Evolutionary conservation across 352 stramenopile species (phyloP).

Genomic region (Globisporangium uncinulatum): DNA sequence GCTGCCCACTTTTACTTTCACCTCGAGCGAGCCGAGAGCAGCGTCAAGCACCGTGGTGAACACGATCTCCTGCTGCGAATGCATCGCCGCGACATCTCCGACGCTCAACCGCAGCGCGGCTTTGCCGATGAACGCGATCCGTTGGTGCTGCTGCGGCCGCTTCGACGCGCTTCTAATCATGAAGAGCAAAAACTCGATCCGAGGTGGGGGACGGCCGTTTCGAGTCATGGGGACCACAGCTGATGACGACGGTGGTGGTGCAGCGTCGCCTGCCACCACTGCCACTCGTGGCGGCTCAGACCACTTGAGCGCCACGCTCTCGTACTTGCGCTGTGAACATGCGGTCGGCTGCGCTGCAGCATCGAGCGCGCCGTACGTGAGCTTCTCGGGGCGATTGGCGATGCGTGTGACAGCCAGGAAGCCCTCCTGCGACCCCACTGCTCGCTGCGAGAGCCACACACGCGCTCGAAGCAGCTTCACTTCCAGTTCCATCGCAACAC

Average conservation of each 20-base stretch:
- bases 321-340: constrained; percentile 8
- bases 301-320: constrained; percentile 24
- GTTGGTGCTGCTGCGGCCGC: constrained; percentile 1
- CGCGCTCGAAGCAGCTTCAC: constrained; percentile 27
- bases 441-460: constrained; percentile 32
- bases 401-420: constrained; percentile 30
- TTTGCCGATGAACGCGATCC: constrained; percentile 29
- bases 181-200: constrained; percentile 35
- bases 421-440: constrained; percentile 22
- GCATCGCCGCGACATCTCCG: constrained; percentile 34
- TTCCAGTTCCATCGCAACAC: constrained; percentile 15
- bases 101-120: constrained; percentile 23
- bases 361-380: constrained; percentile 24
- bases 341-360: constrained; percentile 1
- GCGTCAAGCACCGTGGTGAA: constrained; percentile 31
- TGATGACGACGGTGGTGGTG: not conserved
- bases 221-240: not conserved
- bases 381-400: constrained; percentile 12
- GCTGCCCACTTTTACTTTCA: constrained; percentile 21
- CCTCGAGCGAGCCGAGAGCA: constrained; percentile 27
- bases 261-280: not conserved
- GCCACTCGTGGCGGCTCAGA: constrained; percentile 9
- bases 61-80: constrained; percentile 35
- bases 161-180: constrained; percentile 2
- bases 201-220: not conserved